These are phyloP conservation scores for Sordariomycetes sp. DNA, from an alignment of 2,329 filamentous ascomycete species.

Conservation along the genomic window DNA sequence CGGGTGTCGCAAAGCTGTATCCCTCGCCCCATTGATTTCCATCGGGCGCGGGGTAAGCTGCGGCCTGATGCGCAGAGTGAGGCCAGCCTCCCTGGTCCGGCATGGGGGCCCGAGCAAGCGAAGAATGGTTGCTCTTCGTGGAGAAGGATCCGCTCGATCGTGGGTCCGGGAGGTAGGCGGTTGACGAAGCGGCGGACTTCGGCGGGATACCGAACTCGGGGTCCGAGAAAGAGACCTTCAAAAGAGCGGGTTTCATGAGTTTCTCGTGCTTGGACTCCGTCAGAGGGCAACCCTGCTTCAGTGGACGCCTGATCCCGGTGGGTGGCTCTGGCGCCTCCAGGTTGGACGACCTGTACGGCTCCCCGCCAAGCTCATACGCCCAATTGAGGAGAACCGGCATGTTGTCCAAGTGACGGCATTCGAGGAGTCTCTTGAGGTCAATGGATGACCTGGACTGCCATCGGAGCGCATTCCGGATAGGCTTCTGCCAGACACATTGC, in stretches of 20 bases:
- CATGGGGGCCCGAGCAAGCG: neutral
- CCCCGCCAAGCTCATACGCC: slow-evolving; percentile 27
- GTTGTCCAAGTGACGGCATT: slow-evolving; percentile 27
- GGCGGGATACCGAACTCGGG: neutral
- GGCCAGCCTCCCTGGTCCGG: slow-evolving; percentile 3
- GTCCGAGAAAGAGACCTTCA: slow-evolving; percentile 1
- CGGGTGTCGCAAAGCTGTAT: slow-evolving; percentile 1
- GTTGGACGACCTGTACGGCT: slow-evolving; percentile 20
- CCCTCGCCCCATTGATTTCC: slow-evolving; percentile 3
- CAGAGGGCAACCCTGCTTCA: slow-evolving; percentile 9
- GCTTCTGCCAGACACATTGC: slow-evolving; percentile 30
- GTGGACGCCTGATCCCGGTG: slow-evolving; percentile 8
- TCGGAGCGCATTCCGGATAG: slow-evolving; percentile 22
- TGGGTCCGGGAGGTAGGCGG: slow-evolving; percentile 1
- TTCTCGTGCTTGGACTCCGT: slow-evolving; percentile 5
- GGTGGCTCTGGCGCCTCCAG: slow-evolving; percentile 7
- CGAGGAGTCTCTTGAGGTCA: slow-evolving; percentile 29
- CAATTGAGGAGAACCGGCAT: slow-evolving; percentile 26
- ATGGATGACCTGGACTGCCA: slow-evolving; percentile 27
- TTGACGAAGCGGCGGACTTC: neutral
- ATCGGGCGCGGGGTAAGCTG: neutral
- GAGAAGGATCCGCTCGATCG: neutral
- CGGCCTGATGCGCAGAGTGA: neutral
- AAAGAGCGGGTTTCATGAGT: slow-evolving; percentile 1
- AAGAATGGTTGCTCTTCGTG: neutral